A percentile compares a stretch with the other conserved stretches of the same genome.
Conservation (phyloP, 345 rosid species). For the Eucalyptus brandiana region DNA sequence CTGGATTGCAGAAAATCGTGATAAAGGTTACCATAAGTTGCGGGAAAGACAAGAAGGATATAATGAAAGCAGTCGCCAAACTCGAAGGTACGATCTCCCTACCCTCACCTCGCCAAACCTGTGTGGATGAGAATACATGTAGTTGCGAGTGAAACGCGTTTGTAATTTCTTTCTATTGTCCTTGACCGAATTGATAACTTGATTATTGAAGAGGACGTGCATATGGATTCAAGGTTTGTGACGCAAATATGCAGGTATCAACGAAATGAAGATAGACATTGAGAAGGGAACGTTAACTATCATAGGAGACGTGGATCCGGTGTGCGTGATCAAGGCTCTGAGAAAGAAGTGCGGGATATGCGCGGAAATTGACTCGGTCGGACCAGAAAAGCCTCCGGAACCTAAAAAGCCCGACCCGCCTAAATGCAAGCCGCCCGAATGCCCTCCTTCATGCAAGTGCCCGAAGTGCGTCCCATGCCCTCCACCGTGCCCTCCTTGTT, state of each 20-base stretch:
- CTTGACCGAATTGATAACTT: not conserved
- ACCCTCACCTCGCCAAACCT: not conserved
- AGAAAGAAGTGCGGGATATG: not conserved
- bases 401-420: not conserved
- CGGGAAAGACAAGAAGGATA: not conserved
- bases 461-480: not conserved
- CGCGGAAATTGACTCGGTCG: not conserved
- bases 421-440: not conserved
- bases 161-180: not conserved
- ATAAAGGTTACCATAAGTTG: not conserved
- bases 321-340: not conserved
- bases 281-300: not conserved
- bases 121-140: not conserved
- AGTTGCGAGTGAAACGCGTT: not conserved
- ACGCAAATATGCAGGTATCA: not conserved
- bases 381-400: not conserved
- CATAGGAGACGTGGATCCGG: not conserved
- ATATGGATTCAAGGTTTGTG: not conserved
- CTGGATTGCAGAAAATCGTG: not conserved
- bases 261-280: not conserved
- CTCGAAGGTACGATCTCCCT: not conserved
- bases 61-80: not conserved
- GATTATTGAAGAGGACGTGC: not conserved
- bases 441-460: not conserved
- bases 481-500: not conserved